Percentiles rank a stretch among this genome's conserved stretches.
Evolutionary conservation across 169 alveolate species (phyloP).

Genomic region (Amoebophrya sp.): DNA sequence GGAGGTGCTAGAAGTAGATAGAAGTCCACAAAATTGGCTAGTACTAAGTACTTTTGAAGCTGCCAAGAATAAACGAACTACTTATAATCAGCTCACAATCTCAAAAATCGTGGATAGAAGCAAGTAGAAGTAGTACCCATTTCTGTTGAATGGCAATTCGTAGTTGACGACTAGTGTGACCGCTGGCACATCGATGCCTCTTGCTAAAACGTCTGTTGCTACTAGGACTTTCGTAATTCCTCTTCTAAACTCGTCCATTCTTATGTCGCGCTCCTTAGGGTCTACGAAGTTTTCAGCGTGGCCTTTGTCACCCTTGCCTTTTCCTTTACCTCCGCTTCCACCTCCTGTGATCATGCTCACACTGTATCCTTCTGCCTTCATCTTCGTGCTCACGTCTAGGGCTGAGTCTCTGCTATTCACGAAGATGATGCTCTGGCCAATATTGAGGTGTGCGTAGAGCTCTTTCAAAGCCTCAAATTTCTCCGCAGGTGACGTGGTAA

Average conservation of each 20-base stretch:
- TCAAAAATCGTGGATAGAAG: no score
- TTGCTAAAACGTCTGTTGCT: conserved; percentile 91
- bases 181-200: conserved; percentile 95
- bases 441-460: background rate
- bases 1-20: background rate
- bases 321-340: background rate
- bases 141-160: background rate
- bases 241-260: conserved; percentile 84
- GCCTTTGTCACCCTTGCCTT: background rate
- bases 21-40: background rate
- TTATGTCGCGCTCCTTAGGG: conserved; percentile 81
- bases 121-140: background rate
- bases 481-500: background rate
- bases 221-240: conserved; percentile 81
- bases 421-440: conserved; percentile 7
- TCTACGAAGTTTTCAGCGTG: conserved; percentile 76
- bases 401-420: background rate
- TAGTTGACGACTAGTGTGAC: background rate
- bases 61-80: background rate
- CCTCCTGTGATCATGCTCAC: background rate
- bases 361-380: background rate
- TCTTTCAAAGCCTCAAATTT: background rate
- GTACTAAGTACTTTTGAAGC: background rate
- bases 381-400: background rate
- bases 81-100: background rate